Conservation (phyloP, 2,329 filamentous ascomycete genomes). For the Penicillium janthinellum region DNA sequence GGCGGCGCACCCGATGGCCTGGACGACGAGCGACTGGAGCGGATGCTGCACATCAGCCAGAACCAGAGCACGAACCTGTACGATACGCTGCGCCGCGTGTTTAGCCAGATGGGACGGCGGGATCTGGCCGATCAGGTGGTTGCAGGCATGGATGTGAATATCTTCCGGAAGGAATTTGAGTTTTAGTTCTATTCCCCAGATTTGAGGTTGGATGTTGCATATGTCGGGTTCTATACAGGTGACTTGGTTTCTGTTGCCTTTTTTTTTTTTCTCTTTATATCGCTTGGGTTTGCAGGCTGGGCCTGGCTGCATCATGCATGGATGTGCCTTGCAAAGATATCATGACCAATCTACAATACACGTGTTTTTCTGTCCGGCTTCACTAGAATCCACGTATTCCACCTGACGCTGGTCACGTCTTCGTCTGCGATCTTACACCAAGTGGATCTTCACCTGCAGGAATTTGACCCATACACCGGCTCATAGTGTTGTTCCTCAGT, state of each 20-base stretch:
- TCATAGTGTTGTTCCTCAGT: no score
- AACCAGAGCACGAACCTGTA: conserved; percentile 97
- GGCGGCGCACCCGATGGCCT: conserved; percentile 49
- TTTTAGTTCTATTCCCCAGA: conserved; percentile 55
- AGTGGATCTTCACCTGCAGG: no score
- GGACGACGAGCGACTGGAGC: conserved; percentile 74
- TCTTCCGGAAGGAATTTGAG: conserved; percentile 88
- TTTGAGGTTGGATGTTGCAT: background rate
- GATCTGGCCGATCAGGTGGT: conserved; percentile 88
- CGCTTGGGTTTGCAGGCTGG: conserved; percentile 10
- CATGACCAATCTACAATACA: background rate
- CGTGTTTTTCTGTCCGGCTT: no score
- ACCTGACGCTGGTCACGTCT: no score
- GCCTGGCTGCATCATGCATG: conserved; percentile 15
- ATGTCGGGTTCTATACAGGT: background rate
- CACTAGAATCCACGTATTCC: no score
- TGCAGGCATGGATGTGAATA: conserved; percentile 84
- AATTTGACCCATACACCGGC: no score
- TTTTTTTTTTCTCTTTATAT: background rate
- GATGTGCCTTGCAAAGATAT: conserved; percentile 2
- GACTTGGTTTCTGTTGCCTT: background rate
- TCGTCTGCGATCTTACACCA: no score
- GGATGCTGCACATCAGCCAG: conserved; percentile 76
- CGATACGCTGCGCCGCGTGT: conserved; percentile 91
- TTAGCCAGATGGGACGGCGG: conserved; percentile 88